Evolutionary conservation across 225 moss, liverwort and hornwort species (phyloP).

Genomic region (Marchantia polymorpha): DNA sequence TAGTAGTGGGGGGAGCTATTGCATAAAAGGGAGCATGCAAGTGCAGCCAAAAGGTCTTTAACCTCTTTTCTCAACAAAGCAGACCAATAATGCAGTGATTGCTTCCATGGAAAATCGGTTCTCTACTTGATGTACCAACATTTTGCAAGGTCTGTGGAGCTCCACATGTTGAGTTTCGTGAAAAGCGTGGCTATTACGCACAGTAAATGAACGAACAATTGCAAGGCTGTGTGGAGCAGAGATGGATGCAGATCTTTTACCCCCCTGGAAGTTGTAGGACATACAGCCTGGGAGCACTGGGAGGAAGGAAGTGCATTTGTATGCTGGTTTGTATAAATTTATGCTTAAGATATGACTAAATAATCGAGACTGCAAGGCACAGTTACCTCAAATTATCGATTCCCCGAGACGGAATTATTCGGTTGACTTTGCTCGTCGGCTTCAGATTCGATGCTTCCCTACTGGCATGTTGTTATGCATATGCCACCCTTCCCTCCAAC

Average conservation of each 20-base stretch:
- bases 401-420: too few relatives aligned
- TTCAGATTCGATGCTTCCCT: too few relatives aligned
- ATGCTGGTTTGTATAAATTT: not conserved
- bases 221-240: not conserved
- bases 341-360: too few relatives aligned
- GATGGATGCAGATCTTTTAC: not conserved
- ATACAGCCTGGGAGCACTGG: too few relatives aligned
- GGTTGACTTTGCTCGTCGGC: too few relatives aligned
- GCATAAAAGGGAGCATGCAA: not conserved
- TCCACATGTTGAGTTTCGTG: not conserved
- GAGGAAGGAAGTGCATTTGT: not conserved
- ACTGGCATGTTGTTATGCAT: too few relatives aligned
- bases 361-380: not conserved
- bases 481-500: too few relatives aligned
- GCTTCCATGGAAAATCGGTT: not conserved
- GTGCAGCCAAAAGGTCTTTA: not conserved
- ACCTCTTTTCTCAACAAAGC: not conserved
- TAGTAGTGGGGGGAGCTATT: too few relatives aligned
- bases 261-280: not conserved
- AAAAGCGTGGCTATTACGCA: not conserved
- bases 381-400: not conserved
- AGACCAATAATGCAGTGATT: slow-evolving; percentile 2
- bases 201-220: not conserved
- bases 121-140: not conserved
- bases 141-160: not conserved